These are phyloP conservation scores for Pharus latifolius DNA, from an alignment of 176 grass and related monocot species.

Conservation along the genomic window DNA sequence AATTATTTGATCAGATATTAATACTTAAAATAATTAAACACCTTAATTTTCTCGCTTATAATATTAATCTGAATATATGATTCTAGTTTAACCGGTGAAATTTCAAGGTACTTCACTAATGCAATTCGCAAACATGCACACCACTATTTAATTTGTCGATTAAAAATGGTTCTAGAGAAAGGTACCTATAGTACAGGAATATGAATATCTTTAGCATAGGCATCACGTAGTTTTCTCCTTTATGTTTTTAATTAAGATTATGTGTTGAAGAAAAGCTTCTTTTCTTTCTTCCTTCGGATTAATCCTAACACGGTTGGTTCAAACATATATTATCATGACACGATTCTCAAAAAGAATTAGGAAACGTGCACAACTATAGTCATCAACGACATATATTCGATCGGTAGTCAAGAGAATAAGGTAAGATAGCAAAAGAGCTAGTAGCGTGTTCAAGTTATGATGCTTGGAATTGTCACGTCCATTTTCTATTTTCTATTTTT, in stretches of 20 bases:
- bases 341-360: background rate
- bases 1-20: too few relatives aligned
- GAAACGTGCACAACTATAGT: conserved; percentile 29
- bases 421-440: background rate
- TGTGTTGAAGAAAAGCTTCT: background rate
- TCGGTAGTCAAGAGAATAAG: background rate
- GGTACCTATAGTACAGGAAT: background rate
- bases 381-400: conserved; percentile 21
- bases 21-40: too few relatives aligned
- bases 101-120: too few relatives aligned
- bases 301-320: conserved; percentile 10
- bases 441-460: conserved; percentile 34
- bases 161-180: background rate
- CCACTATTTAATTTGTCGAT: background rate
- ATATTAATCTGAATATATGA: too few relatives aligned
- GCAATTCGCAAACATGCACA: too few relatives aligned
- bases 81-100: too few relatives aligned
- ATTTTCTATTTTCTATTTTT: too few relatives aligned
- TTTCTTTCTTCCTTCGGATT: background rate
- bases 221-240: background rate
- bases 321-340: conserved; percentile 9
- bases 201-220: background rate
- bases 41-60: too few relatives aligned
- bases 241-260: conserved; percentile 27
- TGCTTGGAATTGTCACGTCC: conserved; percentile 22